Evolutionary conservation across 805 yeast genomes (phyloP).

Genomic region (Saccharomycopsis schoenii): DNA sequence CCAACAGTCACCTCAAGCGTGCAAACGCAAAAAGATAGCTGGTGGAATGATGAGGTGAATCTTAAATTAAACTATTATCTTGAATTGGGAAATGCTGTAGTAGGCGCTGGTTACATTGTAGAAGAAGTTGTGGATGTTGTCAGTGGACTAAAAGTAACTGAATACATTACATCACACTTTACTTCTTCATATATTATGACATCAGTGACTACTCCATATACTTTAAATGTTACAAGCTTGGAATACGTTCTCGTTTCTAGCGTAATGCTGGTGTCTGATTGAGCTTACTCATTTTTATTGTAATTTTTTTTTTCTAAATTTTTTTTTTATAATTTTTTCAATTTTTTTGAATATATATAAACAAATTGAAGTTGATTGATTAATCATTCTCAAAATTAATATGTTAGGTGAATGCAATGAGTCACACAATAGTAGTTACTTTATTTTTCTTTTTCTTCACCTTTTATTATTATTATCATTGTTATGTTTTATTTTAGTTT

Average conservation of each 20-base stretch:
- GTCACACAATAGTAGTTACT: not conserved
- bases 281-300: not conserved
- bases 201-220: constrained; percentile 1
- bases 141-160: constrained; percentile 8
- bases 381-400: too few relatives aligned
- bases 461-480: too few relatives aligned
- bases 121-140: constrained; percentile 13
- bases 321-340: not conserved
- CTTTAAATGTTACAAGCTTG: not conserved
- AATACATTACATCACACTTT: constrained; percentile 1
- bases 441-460: not conserved
- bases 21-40: not conserved
- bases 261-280: not conserved
- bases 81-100: constrained; percentile 13
- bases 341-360: not conserved
- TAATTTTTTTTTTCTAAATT: not conserved
- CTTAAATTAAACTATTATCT: constrained; percentile 7
- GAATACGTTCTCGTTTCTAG: not conserved
- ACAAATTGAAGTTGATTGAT: not conserved
- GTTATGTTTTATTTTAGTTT: not conserved
- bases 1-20: not conserved
- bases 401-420: too few relatives aligned
- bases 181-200: constrained; percentile 6
- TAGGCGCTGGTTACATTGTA: constrained; percentile 14
- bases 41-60: constrained; percentile 4